A percentile compares a stretch with the other conserved stretches of the same genome.
phyloP scores from a whole-genome alignment of 2,329 filamentous ascomycete species.

The Colletotrichum incanum region DNA sequence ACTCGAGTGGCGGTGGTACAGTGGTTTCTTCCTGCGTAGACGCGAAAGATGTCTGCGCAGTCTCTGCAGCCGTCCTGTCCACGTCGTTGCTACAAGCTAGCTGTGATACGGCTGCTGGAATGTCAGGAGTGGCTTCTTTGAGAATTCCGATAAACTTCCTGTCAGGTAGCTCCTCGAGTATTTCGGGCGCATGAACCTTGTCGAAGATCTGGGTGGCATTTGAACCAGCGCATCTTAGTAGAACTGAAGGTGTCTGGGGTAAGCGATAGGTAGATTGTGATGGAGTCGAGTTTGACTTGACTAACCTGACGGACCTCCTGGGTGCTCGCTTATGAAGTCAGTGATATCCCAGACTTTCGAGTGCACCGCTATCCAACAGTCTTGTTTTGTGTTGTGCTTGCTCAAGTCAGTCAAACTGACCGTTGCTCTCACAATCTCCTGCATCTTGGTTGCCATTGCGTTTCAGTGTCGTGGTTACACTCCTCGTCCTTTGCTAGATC shows the following conservation, averaged over 20 bases:
- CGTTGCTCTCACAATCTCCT: conserved; percentile 17
- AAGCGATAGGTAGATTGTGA: background rate
- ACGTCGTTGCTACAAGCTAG: conserved; percentile 59
- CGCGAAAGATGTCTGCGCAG: conserved; percentile 45
- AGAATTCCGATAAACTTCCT: conserved; percentile 48
- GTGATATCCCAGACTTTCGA: conserved; percentile 80
- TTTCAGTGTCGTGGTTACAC: background rate
- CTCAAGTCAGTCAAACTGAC: conserved; percentile 57
- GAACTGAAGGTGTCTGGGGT: conserved; percentile 57
- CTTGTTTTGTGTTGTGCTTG: conserved; percentile 61
- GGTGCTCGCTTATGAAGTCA: conserved; percentile 68
- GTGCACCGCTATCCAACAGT: conserved; percentile 80
- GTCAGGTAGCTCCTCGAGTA: conserved; percentile 49
- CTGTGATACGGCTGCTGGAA: conserved; percentile 57
- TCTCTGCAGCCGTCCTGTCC: background rate
- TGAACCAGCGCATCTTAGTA: conserved; percentile 57
- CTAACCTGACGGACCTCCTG: conserved; percentile 55
- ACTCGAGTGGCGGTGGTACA: conserved; percentile 51
- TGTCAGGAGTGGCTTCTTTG: conserved; percentile 51
- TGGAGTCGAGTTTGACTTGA: background rate
- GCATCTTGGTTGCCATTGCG: conserved; percentile 15
- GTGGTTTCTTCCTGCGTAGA: conserved; percentile 64
- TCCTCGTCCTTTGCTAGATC: background rate
- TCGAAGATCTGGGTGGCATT: conserved; percentile 55
- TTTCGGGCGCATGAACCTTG: conserved; percentile 50